Base-by-base conservation (phyloP, 2,329 filamentous ascomycete genomes). In the Beauveria rudraprayagi region DNA sequence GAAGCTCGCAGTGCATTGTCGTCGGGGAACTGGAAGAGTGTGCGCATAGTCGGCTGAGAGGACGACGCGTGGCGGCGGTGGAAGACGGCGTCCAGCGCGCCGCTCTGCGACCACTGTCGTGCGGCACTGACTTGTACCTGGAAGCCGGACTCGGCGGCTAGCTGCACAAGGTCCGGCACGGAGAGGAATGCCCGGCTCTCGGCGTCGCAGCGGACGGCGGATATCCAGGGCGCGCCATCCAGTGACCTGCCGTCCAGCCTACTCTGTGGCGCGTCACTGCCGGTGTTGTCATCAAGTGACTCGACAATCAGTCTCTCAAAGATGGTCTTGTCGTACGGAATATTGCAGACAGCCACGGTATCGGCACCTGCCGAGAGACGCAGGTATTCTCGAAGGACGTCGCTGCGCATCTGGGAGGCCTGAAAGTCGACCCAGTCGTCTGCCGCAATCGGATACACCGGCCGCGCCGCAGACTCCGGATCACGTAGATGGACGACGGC, bases 101-200 rank as follows among this genome's bases (percentile, higher is more conserved):
- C 50, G 17, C 52, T 17, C 28, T 53, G 37, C 9, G 55, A 55
- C 28, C 48, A 41, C 40, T 77, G 77, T 17, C 73, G 69, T 0
- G 80, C 81, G 64, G 78, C 80, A 59, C 74, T 73, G 3, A 74
- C 65, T 22, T 81, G 75, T 22, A 81, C 78, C 26, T 75, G 67
- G 62, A 77, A 82, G n/a, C 78, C 78, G 16, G 72, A 66, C 22
- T 66, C 64, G 37, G 71, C 6, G 5, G 67, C 67, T 1, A 73
- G 34, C 3, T 65, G 54, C 1, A 59, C 62, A 6, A 71, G 51
- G 3, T 69, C 68, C 7, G 60, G 11, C 0, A 65, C 62, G 1
- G 64, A 65, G 1, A 65, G 61, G 0, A 63, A 66, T 3, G 60
- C 46, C 16, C 37, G 60, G 1, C 24, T 19, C 28, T 65, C 1